Conservation (phyloP, 1,284 basidiomycete genomes). For the Rhodotorula sp. region DNA sequence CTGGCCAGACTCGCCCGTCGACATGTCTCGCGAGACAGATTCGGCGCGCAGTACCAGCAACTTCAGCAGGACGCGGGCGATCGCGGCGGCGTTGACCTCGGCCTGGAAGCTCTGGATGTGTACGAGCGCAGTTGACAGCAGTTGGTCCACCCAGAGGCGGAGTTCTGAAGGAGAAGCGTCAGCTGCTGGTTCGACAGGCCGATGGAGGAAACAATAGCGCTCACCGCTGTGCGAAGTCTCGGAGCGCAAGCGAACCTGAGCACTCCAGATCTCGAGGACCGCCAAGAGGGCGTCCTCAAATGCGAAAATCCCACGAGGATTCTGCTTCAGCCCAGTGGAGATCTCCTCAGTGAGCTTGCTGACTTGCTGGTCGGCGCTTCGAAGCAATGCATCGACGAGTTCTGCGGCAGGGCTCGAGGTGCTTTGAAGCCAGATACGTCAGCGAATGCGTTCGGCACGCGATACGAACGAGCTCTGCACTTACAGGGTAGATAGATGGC, state of each 20-base stretch:
- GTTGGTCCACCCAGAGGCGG: background rate
- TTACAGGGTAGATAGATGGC: background rate
- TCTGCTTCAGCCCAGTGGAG: too few species aligned
- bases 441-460: background rate
- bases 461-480: background rate
- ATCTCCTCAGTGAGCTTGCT: too few species aligned
- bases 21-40: background rate
- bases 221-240: background rate
- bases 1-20: background rate
- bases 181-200: background rate
- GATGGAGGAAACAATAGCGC: background rate
- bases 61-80: conserved; percentile 4
- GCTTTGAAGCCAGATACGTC: too few species aligned
- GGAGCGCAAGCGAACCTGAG: background rate
- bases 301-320: too few species aligned
- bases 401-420: too few species aligned
- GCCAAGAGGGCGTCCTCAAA: too few species aligned
- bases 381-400: too few species aligned
- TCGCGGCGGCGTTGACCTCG: background rate
- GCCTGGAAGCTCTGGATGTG: too few species aligned
- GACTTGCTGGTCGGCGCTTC: too few species aligned
- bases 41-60: background rate
- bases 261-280: too few species aligned
- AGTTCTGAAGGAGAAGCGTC: background rate
- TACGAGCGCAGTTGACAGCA: background rate